A percentile compares a stretch with the other conserved stretches of the same genome.
These are phyloP conservation scores for Alternaria infectoria DNA, from an alignment of 2,329 filamentous ascomycete species.

Conservation along the genomic window DNA sequence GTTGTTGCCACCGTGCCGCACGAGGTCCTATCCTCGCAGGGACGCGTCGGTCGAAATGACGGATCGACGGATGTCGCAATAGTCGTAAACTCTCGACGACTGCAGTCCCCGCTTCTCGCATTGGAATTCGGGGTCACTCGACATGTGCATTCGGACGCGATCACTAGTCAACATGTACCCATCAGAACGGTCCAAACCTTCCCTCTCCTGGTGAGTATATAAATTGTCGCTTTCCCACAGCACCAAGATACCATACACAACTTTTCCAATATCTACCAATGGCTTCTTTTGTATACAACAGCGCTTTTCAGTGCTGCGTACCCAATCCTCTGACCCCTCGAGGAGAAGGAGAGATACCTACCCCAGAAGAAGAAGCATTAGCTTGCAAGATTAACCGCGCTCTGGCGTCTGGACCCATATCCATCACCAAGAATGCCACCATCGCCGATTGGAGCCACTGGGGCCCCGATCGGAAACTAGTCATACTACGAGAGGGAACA, in stretches of 20 bases:
- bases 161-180: background rate
- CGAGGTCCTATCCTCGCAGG: background rate
- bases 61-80: background rate
- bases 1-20: background rate
- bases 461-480: background rate
- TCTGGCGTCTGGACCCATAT: background rate
- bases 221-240: background rate
- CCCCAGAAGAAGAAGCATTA: background rate
- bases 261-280: background rate
- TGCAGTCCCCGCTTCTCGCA: background rate
- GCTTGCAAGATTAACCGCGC: background rate
- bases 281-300: background rate
- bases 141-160: background rate
- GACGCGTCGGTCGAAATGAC: background rate
- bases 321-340: background rate
- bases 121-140: background rate
- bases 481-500: background rate
- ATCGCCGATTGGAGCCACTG: background rate
- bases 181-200: background rate
- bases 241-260: accelerated
- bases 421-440: background rate
- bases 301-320: background rate
- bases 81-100: background rate
- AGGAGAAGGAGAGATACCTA: background rate
- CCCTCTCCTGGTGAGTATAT: background rate